Evolutionary conservation across 2,329 filamentous ascomycete species (phyloP), one percentile per base, ranked within the genome.

Genomic region (Neonectria sp.): DNA sequence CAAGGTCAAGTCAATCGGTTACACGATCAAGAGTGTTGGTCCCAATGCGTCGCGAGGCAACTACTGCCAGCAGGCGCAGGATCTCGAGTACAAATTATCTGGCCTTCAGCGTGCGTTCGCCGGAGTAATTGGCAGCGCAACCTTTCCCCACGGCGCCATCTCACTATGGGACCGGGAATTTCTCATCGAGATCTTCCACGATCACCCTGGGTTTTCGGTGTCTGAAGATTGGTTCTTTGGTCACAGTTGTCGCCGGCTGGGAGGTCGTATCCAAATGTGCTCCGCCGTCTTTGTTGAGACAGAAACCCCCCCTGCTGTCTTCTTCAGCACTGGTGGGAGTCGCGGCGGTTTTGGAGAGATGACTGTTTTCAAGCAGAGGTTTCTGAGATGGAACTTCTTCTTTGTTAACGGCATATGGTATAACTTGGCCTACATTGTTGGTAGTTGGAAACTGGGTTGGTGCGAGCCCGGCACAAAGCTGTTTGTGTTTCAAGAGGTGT

Each of bases 171-270:
- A 63, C 29, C 45, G 67, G 11, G 40, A 60, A 17, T 60, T 69
- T 27, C 67, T 69, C 2, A 53, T 67, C 25, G 21, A 67, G 6
- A 57, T 57, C 4, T 69, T 69, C 25, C 56, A 69, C 25, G 63
- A 60, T 15, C 67, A 69, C 17, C 55, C 55, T 21, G 56, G 63
- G 8, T 69, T 63, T 21, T 63, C 56, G 4, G 57, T 69, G 3
- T 69, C 67, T 4, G 67, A 69, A 9, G 67, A 69, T 13, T 69
- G 63, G 63, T 69, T 63, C 25, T 59, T 67, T 35, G 67, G 67
- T 0, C 67, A 69, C 37, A 69, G 59, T 27, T 63, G 55, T 11
- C 49, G 67, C 1, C 52, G 59, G 8, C 51, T 60, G 3, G 67
- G 67, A 6, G 60, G 60, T 7, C 67, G 67, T 12, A 69, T 69